phyloP scores from a whole-genome alignment of 1,139 yeast species.

The Magnusiomyces clavatus region DNA sequence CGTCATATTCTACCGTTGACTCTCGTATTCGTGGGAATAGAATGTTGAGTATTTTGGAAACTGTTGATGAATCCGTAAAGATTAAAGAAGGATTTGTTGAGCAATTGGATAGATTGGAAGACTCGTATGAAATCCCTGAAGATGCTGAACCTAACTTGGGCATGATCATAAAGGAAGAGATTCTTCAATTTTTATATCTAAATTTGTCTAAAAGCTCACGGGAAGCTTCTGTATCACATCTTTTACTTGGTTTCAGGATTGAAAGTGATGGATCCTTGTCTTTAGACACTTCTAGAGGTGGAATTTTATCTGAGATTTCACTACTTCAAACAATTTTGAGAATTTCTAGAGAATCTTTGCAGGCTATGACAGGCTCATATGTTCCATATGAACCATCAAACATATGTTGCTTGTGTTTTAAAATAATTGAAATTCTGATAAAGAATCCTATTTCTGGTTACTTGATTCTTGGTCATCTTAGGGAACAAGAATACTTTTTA shows the following conservation, averaged over 20 bases:
- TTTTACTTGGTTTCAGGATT: conserved; percentile 62
- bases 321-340: conserved; percentile 48
- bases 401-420: conserved; percentile 50
- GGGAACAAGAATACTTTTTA: conserved; percentile 45
- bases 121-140: conserved; percentile 19
- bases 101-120: conserved; percentile 50
- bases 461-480: conserved; percentile 46
- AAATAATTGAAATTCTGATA: conserved; percentile 52
- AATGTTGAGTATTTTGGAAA: conserved; percentile 62
- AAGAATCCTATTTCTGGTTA: conserved; percentile 47
- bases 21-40: conserved; percentile 49
- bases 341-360: conserved; percentile 43
- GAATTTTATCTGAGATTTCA: conserved; percentile 46
- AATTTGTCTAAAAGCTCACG: conserved; percentile 40
- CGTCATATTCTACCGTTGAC: conserved; percentile 29
- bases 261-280: conserved; percentile 37
- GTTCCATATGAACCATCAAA: conserved; percentile 50
- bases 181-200: conserved; percentile 50
- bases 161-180: conserved; percentile 46
- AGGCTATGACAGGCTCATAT: conserved; percentile 35
- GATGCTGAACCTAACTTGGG: conserved; percentile 21
- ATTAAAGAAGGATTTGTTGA: conserved; percentile 67
- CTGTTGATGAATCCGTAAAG: conserved; percentile 59
- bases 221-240: conserved; percentile 57
- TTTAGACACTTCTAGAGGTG: conserved; percentile 39